Evolutionary conservation across 1,284 basidiomycete genomes (phyloP), one percentile per base, ranked within the genome.

Genomic region (Abortiporus biennis): DNA sequence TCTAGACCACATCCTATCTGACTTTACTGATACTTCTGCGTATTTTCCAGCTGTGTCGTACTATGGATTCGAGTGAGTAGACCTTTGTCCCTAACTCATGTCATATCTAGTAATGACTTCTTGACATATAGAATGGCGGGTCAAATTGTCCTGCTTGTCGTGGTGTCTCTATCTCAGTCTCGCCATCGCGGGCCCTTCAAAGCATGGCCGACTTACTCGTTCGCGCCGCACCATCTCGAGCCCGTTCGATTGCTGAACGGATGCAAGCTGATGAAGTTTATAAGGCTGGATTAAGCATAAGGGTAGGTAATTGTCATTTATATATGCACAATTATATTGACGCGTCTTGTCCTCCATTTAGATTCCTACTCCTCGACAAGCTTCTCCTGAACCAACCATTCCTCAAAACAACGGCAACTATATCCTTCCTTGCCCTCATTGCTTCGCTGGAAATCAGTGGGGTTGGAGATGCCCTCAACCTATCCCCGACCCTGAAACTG

Each of bases 221-320:
- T 22, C 78, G 80, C 13, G 65, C 69, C 30, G 78, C 77, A 13
- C 85, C 85, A 19, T 71, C 76, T 33, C 77, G 73, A 55, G 71
- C 69, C 37, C 78, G 86, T 38, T 64, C 78, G 23, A 72, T 73
- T 52, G 67, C 78, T 30, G 85, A 89, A 56, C 72, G 76, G 19
- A 68, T 72, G 46, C 86, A 89, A 61, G 85, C 85, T 5, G 85
- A 89, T 52, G 83, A 84, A 44, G 64, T 88, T 16, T 89, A 89
- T 53, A 72, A 70, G 45, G 57, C 65, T 31, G 81, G 80, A 1
- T 61, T 76, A 36, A 69, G 77, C 31, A 71, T 91, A 53, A 75
- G 84, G 56, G 89, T 92, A 58, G 46, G 80, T 70, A 20, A 16
- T 42, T 34, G 24, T 12, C 37, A 32, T 22, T 11, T 36, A 31